These are phyloP conservation scores for Hymenoscyphus fraxineus DNA, from an alignment of 2,329 filamentous ascomycete genomes.

Conservation along the genomic window DNA sequence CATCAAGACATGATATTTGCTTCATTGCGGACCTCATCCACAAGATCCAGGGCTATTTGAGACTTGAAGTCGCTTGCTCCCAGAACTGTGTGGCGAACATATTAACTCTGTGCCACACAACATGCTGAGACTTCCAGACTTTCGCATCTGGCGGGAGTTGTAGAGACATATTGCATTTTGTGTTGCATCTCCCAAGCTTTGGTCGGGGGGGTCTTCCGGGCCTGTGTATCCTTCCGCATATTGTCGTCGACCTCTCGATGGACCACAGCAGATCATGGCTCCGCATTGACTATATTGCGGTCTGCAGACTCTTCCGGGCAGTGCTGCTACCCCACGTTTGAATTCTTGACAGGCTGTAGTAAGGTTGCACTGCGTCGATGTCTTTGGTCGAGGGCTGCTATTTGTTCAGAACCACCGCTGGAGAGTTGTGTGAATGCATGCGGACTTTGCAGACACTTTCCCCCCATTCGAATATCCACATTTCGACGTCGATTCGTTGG, in stretches of 20 bases:
- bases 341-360: conserved; percentile 1
- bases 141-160: too few relatives aligned
- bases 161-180: too few relatives aligned
- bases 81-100: too few relatives aligned
- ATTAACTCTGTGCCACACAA: too few relatives aligned
- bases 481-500: not conserved
- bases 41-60: too few relatives aligned
- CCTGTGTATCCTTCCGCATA: not conserved
- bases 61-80: too few relatives aligned
- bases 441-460: not conserved
- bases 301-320: conserved; percentile 7
- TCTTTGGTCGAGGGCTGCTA: not conserved
- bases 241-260: not conserved
- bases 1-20: too few relatives aligned
- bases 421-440: not conserved
- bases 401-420: conserved; percentile 4
- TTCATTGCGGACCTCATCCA: too few relatives aligned
- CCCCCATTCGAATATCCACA: not conserved
- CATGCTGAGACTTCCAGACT: too few relatives aligned
- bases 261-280: not conserved
- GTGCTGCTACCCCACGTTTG: conserved; percentile 6
- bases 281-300: not conserved
- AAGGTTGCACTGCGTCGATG: conserved; percentile 8
- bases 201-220: not conserved
- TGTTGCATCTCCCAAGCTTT: not conserved